Percentiles rank a stretch among this genome's conserved stretches.
Evolutionary conservation across 192 early-diverging fungal genomes (phyloP).

Genomic region (Phycomyces nitens): DNA sequence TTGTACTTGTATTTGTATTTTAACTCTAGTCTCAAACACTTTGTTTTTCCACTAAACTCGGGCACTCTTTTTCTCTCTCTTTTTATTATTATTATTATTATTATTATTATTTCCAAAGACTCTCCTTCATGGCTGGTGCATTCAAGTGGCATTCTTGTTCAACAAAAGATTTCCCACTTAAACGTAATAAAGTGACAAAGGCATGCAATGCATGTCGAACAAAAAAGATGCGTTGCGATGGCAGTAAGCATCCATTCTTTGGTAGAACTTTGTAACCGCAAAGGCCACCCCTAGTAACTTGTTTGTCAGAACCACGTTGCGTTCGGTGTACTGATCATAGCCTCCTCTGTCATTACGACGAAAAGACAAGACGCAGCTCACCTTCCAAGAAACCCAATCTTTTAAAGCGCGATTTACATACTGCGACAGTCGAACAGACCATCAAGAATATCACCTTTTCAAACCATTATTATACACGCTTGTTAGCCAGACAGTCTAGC

Average conservation of each 20-base stretch:
- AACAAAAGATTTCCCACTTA: slow-evolving; percentile 19
- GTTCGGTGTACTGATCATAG: not conserved
- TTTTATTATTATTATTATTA: not conserved
- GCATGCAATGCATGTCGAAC: slow-evolving; percentile 18
- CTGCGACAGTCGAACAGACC: no score
- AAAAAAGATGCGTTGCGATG: slow-evolving; percentile 21
- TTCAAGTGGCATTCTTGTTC: slow-evolving; percentile 23
- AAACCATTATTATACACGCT: not conserved
- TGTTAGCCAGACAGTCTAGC: not conserved
- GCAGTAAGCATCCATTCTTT: slow-evolving; percentile 11
- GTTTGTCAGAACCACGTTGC: not conserved
- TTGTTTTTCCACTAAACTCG: not conserved
- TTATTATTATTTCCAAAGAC: not conserved
- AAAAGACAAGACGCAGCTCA: no score
- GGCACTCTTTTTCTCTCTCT: not conserved
- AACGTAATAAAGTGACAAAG: slow-evolving; percentile 15
- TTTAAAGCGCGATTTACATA: no score
- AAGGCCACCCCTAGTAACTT: not conserved
- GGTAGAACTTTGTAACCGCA: not conserved
- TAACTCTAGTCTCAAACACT: no score
- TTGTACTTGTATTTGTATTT: no score
- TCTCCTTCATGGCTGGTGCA: slow-evolving; percentile 12
- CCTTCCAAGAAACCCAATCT: no score
- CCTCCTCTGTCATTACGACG: no score
- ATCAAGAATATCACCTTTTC: no score